Evolutionary conservation across 441 rosid genomes (phyloP).

Genomic region (Dalechampia spathulata): DNA sequence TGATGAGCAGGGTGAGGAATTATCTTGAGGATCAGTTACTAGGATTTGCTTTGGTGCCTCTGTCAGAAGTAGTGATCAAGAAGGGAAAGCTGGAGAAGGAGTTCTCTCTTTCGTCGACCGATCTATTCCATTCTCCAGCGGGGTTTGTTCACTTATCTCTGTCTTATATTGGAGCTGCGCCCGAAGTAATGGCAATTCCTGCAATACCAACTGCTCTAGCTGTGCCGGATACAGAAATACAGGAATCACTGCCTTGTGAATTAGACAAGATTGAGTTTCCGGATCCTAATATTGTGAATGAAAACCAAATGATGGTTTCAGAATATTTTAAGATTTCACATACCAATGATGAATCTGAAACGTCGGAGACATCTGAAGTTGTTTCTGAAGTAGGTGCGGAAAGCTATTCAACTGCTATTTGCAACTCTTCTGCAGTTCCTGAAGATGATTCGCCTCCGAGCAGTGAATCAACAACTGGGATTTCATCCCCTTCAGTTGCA

Average conservation of each 20-base stretch:
- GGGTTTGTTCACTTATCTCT: constrained; percentile 73
- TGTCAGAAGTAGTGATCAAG: constrained; percentile 53
- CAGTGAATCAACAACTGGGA: no score
- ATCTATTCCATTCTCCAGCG: constrained; percentile 88
- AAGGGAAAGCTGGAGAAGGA: constrained; percentile 64
- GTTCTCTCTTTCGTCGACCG: constrained; percentile 80
- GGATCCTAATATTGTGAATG: constrained; percentile 47
- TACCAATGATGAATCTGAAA: no score
- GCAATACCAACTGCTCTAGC: constrained; percentile 37
- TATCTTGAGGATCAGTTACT: constrained; percentile 91
- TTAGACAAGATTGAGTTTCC: constrained; percentile 87
- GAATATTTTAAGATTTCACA: constrained; percentile 53
- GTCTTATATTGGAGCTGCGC: constrained; percentile 26
- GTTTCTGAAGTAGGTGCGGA: no score
- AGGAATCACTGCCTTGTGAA: constrained; percentile 48
- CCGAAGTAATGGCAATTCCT: constrained; percentile 24
- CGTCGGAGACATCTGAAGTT: no score
- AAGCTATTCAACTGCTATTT: no score
- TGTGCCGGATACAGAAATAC: constrained; percentile 65
- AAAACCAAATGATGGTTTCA: constrained; percentile 73
- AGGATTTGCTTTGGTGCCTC: constrained; percentile 71
- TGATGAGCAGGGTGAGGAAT: constrained; percentile 80
- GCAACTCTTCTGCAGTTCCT: no score
- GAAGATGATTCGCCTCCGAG: no score
- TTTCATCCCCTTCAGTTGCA: no score